Conservation (phyloP, 345 rosid species). For the Eucalyptus marginata region DNA sequence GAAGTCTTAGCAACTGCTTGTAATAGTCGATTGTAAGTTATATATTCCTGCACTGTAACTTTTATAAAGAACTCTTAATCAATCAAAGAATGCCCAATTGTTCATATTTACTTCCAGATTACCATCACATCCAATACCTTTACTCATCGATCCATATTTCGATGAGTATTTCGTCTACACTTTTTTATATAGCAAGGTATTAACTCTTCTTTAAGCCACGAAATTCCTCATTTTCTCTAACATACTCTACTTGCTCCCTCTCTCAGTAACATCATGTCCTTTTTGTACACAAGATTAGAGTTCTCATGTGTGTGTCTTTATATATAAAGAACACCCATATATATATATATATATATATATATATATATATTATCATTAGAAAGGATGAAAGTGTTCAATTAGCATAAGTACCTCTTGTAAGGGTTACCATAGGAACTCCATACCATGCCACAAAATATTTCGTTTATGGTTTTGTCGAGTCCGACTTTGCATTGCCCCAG, state of each 20-base stretch:
- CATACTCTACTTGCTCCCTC: not conserved
- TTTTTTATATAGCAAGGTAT: not conserved
- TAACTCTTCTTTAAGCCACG: not conserved
- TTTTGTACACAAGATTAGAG: not conserved
- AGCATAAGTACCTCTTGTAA: not conserved
- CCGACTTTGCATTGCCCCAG: not conserved
- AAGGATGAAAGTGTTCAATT: not conserved
- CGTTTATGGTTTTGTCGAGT: not conserved
- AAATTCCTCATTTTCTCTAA: not conserved
- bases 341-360: no score
- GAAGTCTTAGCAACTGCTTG: not conserved
- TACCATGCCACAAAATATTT: not conserved
- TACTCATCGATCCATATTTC: not conserved
- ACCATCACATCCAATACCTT: not conserved
- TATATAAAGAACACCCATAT: no score
- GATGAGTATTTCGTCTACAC: not conserved
- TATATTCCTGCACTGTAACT: not conserved
- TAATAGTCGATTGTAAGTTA: not conserved
- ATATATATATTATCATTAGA: no score
- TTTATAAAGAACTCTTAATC: not conserved
- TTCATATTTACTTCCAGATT: not conserved
- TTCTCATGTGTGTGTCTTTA: not conserved
- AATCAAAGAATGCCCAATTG: not conserved
- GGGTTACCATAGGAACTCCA: not conserved
- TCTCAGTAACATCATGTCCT: not conserved